phyloP scores from a whole-genome alignment of 2,329 filamentous ascomycete species.

The Thielaviopsis euricoi region DNA sequence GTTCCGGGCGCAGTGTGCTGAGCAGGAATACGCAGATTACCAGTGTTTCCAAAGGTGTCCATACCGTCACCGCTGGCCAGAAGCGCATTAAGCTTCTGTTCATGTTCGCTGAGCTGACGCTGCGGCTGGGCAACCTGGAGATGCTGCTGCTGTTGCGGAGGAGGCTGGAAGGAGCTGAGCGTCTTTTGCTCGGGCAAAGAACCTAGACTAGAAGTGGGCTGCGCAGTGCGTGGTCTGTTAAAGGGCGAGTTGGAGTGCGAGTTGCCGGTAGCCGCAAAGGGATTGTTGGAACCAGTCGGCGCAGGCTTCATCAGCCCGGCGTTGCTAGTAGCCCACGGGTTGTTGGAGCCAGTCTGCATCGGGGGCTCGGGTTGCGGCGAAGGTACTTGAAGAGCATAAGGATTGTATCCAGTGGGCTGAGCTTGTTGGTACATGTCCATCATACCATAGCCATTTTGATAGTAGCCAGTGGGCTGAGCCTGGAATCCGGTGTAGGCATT shows the following conservation, averaged over 20 bases:
- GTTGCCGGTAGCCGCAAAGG: conserved; percentile 47
- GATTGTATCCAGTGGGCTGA: conserved; percentile 38
- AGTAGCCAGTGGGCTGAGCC: conserved; percentile 37
- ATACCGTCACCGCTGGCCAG: conserved; percentile 78
- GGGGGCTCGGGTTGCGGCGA: conserved; percentile 38
- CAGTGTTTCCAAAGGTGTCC: conserved; percentile 96
- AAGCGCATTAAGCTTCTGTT: conserved; percentile 69
- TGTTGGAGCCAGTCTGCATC: conserved; percentile 71
- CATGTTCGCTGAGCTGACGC: conserved; percentile 43
- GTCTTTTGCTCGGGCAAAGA: conserved; percentile 74
- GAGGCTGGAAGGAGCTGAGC: conserved; percentile 37
- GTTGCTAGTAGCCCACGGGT: conserved; percentile 66
- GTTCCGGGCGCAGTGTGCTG: conserved; percentile 94
- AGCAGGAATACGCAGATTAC: conserved; percentile 82
- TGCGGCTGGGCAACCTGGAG: conserved; percentile 29
- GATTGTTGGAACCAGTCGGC: conserved; percentile 93
- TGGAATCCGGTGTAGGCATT: conserved; percentile 39
- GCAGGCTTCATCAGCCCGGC: conserved; percentile 55
- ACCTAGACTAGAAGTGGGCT: conserved; percentile 52
- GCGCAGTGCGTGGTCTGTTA: conserved; percentile 31
- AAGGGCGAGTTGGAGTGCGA: conserved; percentile 38
- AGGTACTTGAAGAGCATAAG: conserved; percentile 30
- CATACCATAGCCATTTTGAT: conserved; percentile 47
- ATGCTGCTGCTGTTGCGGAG: conserved; percentile 22
- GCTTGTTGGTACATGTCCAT: conserved; percentile 22